These are phyloP conservation scores for Entomortierella lignicola DNA, from an alignment of 192 early-diverging fungal genomes.

Conservation along the genomic window DNA sequence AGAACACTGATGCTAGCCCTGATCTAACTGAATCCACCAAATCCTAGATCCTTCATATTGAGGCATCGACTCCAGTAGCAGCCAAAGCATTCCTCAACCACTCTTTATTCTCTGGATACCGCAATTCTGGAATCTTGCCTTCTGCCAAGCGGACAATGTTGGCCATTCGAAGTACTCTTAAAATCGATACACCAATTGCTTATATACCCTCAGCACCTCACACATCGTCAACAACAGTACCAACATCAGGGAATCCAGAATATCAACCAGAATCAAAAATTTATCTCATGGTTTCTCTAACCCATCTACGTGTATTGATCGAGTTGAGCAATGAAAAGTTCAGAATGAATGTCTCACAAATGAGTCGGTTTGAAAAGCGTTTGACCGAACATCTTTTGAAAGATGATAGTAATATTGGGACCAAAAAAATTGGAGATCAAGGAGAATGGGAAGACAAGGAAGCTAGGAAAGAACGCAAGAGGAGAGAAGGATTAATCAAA, in stretches of 20 bases:
- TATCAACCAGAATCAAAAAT: slow-evolving; percentile 21
- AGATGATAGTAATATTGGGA: background rate
- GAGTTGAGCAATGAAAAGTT: slow-evolving; percentile 63
- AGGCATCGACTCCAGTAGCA: slow-evolving; percentile 58
- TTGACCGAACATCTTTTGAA: slow-evolving; percentile 34
- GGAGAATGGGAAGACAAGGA: slow-evolving; percentile 59
- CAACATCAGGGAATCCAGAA: background rate
- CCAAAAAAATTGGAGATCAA: slow-evolving; percentile 30
- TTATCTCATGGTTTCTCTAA: slow-evolving; percentile 55
- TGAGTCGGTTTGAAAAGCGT: slow-evolving; percentile 24
- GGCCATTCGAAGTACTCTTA: slow-evolving; percentile 62
- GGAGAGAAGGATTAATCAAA: slow-evolving; percentile 52
- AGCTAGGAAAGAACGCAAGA: slow-evolving; percentile 55
- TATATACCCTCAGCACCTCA: slow-evolving; percentile 46
- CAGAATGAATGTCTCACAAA: slow-evolving; percentile 31
- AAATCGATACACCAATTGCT: slow-evolving; percentile 67
- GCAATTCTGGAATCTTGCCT: slow-evolving; percentile 62
- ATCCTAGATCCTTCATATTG: slow-evolving; percentile 62
- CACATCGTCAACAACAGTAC: too few species aligned
- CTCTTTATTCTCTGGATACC: slow-evolving; percentile 61
- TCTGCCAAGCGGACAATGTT: slow-evolving; percentile 65
- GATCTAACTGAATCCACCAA: background rate
- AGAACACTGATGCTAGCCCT: background rate
- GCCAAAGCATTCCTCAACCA: slow-evolving; percentile 60
- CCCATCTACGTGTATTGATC: slow-evolving; percentile 55